Conservation (phyloP, 2,329 filamentous ascomycete species). For the Colletotrichum graminicola region DNA sequence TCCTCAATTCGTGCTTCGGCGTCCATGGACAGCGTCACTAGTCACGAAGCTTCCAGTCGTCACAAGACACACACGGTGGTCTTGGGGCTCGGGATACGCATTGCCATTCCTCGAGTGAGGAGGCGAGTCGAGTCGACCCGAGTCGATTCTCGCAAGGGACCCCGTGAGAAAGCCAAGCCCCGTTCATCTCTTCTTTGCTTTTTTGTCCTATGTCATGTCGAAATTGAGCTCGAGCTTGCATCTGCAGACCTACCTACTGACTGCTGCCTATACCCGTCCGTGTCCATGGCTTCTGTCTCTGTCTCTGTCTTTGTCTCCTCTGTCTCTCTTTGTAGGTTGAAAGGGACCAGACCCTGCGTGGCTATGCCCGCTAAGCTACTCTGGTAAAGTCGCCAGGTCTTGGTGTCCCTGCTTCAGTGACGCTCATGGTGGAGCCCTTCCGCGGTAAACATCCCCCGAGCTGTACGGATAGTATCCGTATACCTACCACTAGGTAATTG, state of each 20-base stretch:
- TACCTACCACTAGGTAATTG: no score
- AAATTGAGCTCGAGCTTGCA: conserved; percentile 21
- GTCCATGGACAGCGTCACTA: conserved; percentile 9
- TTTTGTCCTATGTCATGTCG: conserved; percentile 7
- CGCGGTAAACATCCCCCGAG: conserved; percentile 28
- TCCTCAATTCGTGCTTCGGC: conserved; percentile 4
- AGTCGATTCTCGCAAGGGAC: conserved; percentile 23
- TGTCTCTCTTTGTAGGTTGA: conserved; percentile 23
- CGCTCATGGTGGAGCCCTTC: conserved; percentile 21
- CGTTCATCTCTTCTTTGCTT: conserved; percentile 25
- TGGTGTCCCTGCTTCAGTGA: conserved; percentile 31
- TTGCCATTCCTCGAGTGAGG: conserved; percentile 9
- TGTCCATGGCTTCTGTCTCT: conserved; percentile 7
- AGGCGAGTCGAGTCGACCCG: conserved; percentile 2
- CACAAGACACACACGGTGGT: conserved; percentile 20
- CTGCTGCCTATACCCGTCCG: conserved; percentile 6
- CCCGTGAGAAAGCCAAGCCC: conserved; percentile 29
- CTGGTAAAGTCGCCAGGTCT: conserved; percentile 8
- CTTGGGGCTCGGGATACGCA: conserved; percentile 10
- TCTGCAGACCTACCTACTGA: conserved; percentile 26
- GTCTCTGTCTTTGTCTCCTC: conserved; percentile 7
- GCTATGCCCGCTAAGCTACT: conserved; percentile 34
- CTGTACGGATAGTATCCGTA: no score
- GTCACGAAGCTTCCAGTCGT: conserved; percentile 1
- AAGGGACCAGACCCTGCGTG: conserved; percentile 42